Conservation (phyloP, 2,329 filamentous ascomycete species). For the Diplodia mutila region DNA sequence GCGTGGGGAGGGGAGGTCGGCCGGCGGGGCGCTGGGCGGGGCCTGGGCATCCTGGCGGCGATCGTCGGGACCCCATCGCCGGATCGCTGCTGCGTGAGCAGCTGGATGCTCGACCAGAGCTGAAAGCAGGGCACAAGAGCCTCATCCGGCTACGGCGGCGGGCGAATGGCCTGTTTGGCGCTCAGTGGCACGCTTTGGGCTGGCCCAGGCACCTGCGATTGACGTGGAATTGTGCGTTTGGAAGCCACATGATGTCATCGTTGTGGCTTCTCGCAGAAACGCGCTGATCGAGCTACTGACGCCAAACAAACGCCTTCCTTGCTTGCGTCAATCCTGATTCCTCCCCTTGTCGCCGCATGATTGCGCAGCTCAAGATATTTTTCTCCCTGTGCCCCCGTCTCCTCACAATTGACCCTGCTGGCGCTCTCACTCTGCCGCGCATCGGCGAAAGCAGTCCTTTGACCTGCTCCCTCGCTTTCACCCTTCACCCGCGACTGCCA, state of each 20-base stretch:
- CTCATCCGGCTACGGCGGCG: neutral
- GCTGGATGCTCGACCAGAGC: too few relatives aligned
- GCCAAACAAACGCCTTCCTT: neutral
- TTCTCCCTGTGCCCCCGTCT: neutral
- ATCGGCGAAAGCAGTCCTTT: conserved; percentile 2
- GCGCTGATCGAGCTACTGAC: conserved; percentile 3
- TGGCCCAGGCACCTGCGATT: neutral
- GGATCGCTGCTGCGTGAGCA: neutral
- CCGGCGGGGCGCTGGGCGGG: conserved; percentile 8
- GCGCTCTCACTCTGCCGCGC: neutral
- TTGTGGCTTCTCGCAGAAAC: neutral
- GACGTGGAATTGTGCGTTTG: conserved; percentile 10
- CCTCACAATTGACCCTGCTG: neutral
- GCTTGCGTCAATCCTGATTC: conserved; percentile 22
- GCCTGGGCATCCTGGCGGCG: conserved; percentile 7
- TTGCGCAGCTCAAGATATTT: neutral
- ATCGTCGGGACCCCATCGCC: conserved; percentile 12
- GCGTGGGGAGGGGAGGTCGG: neutral
- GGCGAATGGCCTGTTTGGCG: neutral
- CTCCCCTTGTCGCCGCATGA: neutral
- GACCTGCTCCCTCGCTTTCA: conserved; percentile 8
- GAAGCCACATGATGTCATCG: conserved; percentile 25
- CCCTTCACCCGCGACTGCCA: neutral
- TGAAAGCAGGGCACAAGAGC: neutral
- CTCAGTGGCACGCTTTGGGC: neutral